Evolutionary conservation across 2,329 filamentous ascomycete genomes (phyloP).

Genomic region (Pseudopithomyces chartarum): DNA sequence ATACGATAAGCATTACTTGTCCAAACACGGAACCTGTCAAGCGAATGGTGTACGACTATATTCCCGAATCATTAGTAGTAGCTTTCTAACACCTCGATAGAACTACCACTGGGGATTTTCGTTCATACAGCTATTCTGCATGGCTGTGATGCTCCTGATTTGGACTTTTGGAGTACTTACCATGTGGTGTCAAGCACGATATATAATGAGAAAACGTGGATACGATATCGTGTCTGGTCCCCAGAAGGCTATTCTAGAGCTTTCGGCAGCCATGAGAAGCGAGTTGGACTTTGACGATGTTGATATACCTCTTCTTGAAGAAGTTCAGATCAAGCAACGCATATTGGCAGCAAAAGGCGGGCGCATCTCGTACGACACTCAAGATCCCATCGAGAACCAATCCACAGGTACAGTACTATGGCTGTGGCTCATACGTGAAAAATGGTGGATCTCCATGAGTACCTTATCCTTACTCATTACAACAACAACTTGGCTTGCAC

Average conservation of each 20-base stretch:
- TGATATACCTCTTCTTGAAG: not conserved
- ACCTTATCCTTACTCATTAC: not conserved
- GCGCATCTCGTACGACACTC: not conserved
- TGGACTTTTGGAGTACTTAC: slow-evolving; percentile 23
- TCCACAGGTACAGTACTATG: not conserved
- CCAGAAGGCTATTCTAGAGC: slow-evolving; percentile 26
- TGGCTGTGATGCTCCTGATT: slow-evolving; percentile 15
- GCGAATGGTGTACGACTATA: slow-evolving; percentile 6
- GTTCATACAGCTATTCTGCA: slow-evolving; percentile 23
- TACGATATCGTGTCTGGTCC: slow-evolving; percentile 16
- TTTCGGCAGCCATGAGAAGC: slow-evolving; percentile 22
- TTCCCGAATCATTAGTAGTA: not conserved
- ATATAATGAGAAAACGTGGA: slow-evolving; percentile 11
- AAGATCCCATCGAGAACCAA: not conserved
- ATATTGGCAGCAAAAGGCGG: not conserved
- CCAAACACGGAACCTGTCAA: slow-evolving; percentile 17
- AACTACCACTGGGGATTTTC: slow-evolving; percentile 33
- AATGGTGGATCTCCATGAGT: not conserved
- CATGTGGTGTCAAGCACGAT: slow-evolving; percentile 19
- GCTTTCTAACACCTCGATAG: not conserved
- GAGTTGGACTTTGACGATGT: not conserved
- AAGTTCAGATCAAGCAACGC: not conserved
- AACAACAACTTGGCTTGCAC: not conserved
- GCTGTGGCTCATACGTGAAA: not conserved
- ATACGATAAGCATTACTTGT: slow-evolving; percentile 5